Base-by-base conservation (phyloP, 148 eudicot genomes). In the Agrostemma githago region DNA sequence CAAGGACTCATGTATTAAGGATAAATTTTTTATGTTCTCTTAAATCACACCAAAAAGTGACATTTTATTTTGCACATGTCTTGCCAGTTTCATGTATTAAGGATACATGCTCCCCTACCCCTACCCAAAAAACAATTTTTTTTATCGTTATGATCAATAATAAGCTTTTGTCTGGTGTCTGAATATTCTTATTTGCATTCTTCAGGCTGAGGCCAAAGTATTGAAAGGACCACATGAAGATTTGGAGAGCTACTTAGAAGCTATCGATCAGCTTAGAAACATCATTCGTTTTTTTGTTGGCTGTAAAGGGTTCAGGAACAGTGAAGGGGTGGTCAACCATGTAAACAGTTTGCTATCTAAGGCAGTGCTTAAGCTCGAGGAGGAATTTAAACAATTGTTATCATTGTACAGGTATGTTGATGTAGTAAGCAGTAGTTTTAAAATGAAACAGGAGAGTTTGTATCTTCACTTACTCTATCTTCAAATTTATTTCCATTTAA, bases 141-240 rank as follows among this genome's bases (percentile, higher is more conserved):
- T 46, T 21, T 48, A 5, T 43, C 17, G 10, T 16, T 20, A 54
- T 65, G 68, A 53, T 5, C 39, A 6, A 10, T 54, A 6, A 4
- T 54, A 42, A 40, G 4, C 34, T 54, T 65, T 17, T 57, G 15
- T 11, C n/a, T 48, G 14, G 38, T 57, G 51, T 26, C 34, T 66
- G 20, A 39, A 40, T 40, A 20, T 16, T 68, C 12, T 66, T 56
- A 19, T 46, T 19, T 43, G 17, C 61, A 72, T 59, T 41, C 5
- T 53, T 41, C 75, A 96, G 99, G 99, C 96, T 48, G 99, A 96
- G 82, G 88, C 89, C 51, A 92, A 89, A 84, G 89, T 96, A 86
- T 86, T 90, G 74, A 96, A 89, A 83, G 99, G 99, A 60, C 99
- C 99, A 74, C 97, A 87, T 65, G 99, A 92, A 77, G 94, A 96